Evolutionary conservation across 176 grass and related monocot species (phyloP), one percentile per base, ranked within the genome.

Genomic region (Thalia dealbata): DNA sequence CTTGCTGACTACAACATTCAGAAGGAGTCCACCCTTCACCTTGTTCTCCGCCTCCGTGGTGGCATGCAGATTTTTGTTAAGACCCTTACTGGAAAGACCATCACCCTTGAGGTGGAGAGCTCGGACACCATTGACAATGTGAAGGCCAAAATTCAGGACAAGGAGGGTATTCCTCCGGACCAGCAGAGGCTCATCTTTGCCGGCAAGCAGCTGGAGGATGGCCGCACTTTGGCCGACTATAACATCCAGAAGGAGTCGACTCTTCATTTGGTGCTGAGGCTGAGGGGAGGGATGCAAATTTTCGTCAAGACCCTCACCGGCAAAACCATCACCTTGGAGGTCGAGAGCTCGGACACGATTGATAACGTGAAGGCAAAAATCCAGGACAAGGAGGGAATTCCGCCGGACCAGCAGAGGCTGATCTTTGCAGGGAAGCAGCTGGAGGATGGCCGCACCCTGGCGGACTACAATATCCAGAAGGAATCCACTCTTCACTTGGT

Each of bases 11-110:
- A 78, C 41, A 71, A 78, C 22, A 70, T 78, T 0, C 76, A 78
- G 0, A 71, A 78, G 50, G 76, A 78, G 23, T 75, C 73, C 2
- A 75, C 73, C 23, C 73, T 75, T 35, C 73, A 75, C 58, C 38
- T 75, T 0, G 73, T 75, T 0, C 73, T 75, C 58, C 56, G 73
- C 0, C 58, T 75, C 41, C n/a, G 73, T 3, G 73, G 73, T 12
- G 73, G 73, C 7, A 75, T 75, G 73, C 73, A 75, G 22, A 75
- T 75, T 42, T 75, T 75, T 3, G 19, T 75, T 0, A 75, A 75
- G 41, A 75, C 73, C 0, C 58, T 75, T 1, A 75, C 73, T 6
- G 73, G 73, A 6, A 75, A 75, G 13, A 75, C 73, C 6, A 75
- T 75, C 41, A 75, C 73, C 42, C 32, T 75, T 1, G 70, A 72